Conservation (phyloP, 2,329 filamentous ascomycete genomes). For the Fusarium sp. region DNA sequence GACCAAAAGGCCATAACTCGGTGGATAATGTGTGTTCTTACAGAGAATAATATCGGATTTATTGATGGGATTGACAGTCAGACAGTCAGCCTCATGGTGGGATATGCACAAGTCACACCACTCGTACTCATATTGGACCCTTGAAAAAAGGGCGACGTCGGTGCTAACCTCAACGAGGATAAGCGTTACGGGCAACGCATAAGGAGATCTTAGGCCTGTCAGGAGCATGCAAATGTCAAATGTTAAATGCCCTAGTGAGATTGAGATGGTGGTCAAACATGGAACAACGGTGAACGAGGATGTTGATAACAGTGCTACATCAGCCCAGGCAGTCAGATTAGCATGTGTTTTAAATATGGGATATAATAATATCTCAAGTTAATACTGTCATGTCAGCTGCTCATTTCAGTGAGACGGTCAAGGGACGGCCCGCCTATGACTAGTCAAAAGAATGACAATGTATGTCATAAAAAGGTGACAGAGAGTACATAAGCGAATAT, state of each 20-base stretch:
- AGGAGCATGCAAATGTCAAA: slow-evolving; percentile 35
- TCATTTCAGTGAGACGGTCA: slow-evolving; percentile 39
- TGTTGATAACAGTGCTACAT: slow-evolving; percentile 29
- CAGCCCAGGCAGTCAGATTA: slow-evolving; percentile 16
- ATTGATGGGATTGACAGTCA: slow-evolving; percentile 36
- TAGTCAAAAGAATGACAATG: slow-evolving; percentile 17
- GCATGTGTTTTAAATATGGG: background rate
- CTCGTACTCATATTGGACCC: slow-evolving; percentile 33
- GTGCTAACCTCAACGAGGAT: slow-evolving; percentile 43
- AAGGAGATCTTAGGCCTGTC: slow-evolving; percentile 46
- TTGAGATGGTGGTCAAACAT: slow-evolving; percentile 25
- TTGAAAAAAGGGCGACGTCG: slow-evolving; percentile 23
- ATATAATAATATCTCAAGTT: no score
- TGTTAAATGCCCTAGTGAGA: background rate
- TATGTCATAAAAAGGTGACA: slow-evolving; percentile 1
- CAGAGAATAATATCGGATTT: slow-evolving; percentile 6
- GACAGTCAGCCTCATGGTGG: slow-evolving; percentile 45
- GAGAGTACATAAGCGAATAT: slow-evolving; percentile 13
- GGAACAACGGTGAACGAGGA: slow-evolving; percentile 19
- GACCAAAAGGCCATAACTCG: no score
- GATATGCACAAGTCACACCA: slow-evolving; percentile 48
- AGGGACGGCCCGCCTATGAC: slow-evolving; percentile 49
- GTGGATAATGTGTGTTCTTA: no score
- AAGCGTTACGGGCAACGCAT: slow-evolving; percentile 43
- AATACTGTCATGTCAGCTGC: slow-evolving; percentile 29